Evolutionary conservation across 495 filamentous ascomycete species (phyloP).

Genomic region (Penicillium coprophilum): DNA sequence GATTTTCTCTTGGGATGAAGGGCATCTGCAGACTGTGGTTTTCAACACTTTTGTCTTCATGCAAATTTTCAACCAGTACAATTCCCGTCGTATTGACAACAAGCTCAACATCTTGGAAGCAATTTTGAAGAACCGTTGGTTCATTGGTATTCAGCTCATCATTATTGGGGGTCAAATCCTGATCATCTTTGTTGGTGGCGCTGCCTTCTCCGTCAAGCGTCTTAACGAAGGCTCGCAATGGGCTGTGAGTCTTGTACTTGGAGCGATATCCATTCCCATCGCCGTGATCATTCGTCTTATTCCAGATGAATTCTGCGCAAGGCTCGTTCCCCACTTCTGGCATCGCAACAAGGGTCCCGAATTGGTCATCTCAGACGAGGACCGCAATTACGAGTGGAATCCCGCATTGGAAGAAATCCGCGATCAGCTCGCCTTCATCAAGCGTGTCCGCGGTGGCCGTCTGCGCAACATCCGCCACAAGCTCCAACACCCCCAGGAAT

Average conservation of each 20-base stretch:
- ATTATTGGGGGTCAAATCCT: constrained; percentile 81
- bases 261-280: constrained; percentile 67
- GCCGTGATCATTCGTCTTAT: constrained; percentile 71
- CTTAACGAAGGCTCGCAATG: constrained; percentile 65
- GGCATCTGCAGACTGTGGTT: constrained; percentile 62
- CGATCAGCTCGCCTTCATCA: constrained; percentile 76
- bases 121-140: constrained; percentile 75
- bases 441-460: constrained; percentile 75
- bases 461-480: constrained; percentile 84
- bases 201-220: constrained; percentile 62
- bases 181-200: constrained; percentile 75
- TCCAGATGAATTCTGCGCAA: constrained; percentile 63
- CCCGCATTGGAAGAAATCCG: constrained; percentile 65
- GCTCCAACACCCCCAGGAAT: constrained; percentile 73
- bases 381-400: constrained; percentile 66
- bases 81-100: constrained; percentile 82
- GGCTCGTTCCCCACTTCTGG: constrained; percentile 55
- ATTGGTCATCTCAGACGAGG: constrained; percentile 69
- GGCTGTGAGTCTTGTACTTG: constrained; percentile 72
- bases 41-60: constrained; percentile 96
- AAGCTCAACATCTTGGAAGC: constrained; percentile 88
- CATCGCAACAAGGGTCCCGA: constrained; percentile 49
- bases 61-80: constrained; percentile 88
- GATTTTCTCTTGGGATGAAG: constrained; percentile 58
- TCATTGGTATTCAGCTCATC: constrained; percentile 75